A percentile compares a stretch with the other conserved stretches of the same genome.
Conservation (phyloP, 768 basidiomycete genomes). For the Leucocoprinus leucothites region DNA sequence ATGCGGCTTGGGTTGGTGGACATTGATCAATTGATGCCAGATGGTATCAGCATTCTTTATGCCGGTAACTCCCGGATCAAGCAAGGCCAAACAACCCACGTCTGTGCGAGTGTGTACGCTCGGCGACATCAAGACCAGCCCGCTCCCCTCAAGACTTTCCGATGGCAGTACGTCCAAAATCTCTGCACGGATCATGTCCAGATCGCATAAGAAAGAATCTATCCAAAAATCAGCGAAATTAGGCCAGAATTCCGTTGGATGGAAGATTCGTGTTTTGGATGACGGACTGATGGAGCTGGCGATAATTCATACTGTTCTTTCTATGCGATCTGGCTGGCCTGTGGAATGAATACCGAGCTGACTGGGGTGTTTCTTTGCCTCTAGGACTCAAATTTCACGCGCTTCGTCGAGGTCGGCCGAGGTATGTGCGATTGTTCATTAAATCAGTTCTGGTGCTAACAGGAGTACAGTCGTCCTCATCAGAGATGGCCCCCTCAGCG, state of each 20-base stretch:
- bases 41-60: neutral
- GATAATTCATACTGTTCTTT: neutral
- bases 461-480: slow-evolving; percentile 79
- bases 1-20: neutral
- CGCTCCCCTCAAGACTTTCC: slow-evolving; percentile 9
- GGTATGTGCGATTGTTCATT: slow-evolving; percentile 41
- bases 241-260: slow-evolving; percentile 10
- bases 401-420: slow-evolving; percentile 98
- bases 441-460: slow-evolving; percentile 1
- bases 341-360: neutral
- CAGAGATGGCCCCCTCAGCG: slow-evolving; percentile 79
- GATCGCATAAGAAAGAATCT: neutral
- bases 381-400: slow-evolving; percentile 87
- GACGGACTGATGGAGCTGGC: neutral
- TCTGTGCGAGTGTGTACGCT: neutral
- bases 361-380: slow-evolving; percentile 3
- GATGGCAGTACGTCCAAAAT: slow-evolving; percentile 10
- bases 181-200: neutral
- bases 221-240: slow-evolving; percentile 3
- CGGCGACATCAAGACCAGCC: slow-evolving; percentile 10
- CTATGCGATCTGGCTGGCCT: neutral
- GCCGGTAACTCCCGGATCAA: slow-evolving; percentile 4
- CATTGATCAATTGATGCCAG: neutral
- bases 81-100: neutral
- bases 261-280: slow-evolving; percentile 2